Base-by-base conservation (phyloP, 805 yeast genomes). In the Lipomyces orientalis region DNA sequence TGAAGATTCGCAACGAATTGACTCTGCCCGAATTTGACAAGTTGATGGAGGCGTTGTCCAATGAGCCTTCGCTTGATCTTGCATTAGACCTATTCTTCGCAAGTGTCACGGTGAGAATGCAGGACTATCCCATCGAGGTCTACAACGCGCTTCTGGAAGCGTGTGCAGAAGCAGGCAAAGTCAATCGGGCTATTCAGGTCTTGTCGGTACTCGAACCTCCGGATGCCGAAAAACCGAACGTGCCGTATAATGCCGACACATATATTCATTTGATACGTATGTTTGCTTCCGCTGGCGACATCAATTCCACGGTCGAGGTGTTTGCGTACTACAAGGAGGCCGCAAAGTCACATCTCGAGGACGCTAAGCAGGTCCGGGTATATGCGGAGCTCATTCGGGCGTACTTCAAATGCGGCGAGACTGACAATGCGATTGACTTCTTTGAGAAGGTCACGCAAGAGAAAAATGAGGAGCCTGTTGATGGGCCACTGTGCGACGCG, bases 31-130 rank as follows among this genome's bases (percentile, higher is more conserved):
- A 58, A 65, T 46, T 70, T 61, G 54, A 57, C 58, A 22, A 6
- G n/a, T n/a, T 37, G 34, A 14, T 54, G 33, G 51, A 29, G 39
- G 54, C 66, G 19, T 58, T 66, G 9, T 65, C 66, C 9, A n/a
- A 56, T 9, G 65, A 61, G 29, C 65, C 68, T 10, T 74, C 74
- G 54, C 64, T 73, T 19, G 62, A 64, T 14, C 65, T 76, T 35
- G 79, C 79, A 0, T 59, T 77, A 22, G 77, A 78, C 22, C 52
- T 77, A 22, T 76, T 75, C 61, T 73, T 68, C 54, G 79, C 78
- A 7, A 69, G 76, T 49, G 74, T 69, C 49, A 60, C 73, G 8
- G 73, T 69, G 19, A 56, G 65, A 56, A 22, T 56, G 8, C 77
- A 68, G 54, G 54, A 61, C 6, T 77, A 74, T 64, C 35, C 66